Percentiles rank a stretch among this genome's conserved stretches.
Conservation (phyloP, 306 rosid genomes). For the Oxytropis ochrocephala region DNA sequence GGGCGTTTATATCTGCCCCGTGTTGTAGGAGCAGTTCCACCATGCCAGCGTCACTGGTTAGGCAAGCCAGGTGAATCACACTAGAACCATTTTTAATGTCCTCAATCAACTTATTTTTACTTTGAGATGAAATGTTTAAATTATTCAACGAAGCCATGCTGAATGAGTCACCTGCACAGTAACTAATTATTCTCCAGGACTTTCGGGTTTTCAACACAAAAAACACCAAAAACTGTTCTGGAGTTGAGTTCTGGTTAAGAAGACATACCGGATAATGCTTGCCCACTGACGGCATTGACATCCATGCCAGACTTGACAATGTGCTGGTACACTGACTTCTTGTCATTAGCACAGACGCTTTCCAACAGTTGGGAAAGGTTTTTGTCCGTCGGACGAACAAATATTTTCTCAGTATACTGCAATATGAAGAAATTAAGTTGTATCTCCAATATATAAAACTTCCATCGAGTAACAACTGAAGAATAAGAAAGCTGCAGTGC, state of each 20-base stretch:
- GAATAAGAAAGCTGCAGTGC: constrained; percentile 10
- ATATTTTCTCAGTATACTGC: constrained; percentile 68
- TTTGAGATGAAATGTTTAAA: constrained; percentile 19
- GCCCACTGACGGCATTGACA: constrained; percentile 33
- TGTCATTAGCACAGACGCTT: constrained; percentile 61
- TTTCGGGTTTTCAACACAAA: constrained; percentile 8
- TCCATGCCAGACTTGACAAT: constrained; percentile 47
- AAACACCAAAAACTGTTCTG: constrained; percentile 9
- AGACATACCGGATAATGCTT: constrained; percentile 42
- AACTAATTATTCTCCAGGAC: constrained; percentile 3
- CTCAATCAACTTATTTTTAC: constrained; percentile 31
- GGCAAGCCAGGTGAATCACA: constrained; percentile 75
- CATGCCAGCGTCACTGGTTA: constrained; percentile 59
- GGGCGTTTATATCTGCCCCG: constrained; percentile 59
- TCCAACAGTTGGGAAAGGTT: constrained; percentile 40
- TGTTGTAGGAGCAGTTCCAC: constrained; percentile 73
- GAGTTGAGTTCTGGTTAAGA: constrained; percentile 6
- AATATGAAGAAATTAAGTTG: constrained; percentile 25
- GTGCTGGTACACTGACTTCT: constrained; percentile 54
- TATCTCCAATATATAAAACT: constrained; percentile 15
- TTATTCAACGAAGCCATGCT: constrained; percentile 38
- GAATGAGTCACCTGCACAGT: constrained; percentile 31
- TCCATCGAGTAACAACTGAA: constrained; percentile 1
- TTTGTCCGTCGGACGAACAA: constrained; percentile 33
- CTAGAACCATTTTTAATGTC: constrained; percentile 40